phyloP scores from a whole-genome alignment of 129 eudicot genomes.

The Silybum marianum region DNA sequence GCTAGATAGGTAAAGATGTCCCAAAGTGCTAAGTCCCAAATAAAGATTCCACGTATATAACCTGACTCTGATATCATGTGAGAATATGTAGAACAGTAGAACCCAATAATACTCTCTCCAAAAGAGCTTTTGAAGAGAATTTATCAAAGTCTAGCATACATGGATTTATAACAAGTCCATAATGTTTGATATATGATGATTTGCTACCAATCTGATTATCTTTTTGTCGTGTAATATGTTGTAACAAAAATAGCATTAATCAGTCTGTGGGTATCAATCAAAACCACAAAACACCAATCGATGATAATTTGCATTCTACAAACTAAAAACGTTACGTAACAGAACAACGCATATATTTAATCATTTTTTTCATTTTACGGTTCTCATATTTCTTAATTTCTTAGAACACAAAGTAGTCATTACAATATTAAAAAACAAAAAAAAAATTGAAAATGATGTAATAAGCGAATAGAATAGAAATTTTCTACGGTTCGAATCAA shows the following conservation, averaged over 20 bases:
- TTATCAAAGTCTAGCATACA: too few relatives aligned
- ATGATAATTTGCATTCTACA: too few relatives aligned
- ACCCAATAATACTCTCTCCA: too few relatives aligned
- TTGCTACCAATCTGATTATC: background rate
- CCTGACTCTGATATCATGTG: too few relatives aligned
- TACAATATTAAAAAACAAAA: conserved; percentile 39
- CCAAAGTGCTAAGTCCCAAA: too few relatives aligned
- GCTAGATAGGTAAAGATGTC: too few relatives aligned
- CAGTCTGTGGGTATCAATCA: background rate
- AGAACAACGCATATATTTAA: background rate
- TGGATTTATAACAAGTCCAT: background rate
- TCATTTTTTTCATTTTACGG: background rate
- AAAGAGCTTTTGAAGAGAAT: too few relatives aligned
- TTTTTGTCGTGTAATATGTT: background rate
- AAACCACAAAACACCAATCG: background rate
- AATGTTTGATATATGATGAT: too few relatives aligned
- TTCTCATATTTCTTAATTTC: conserved; percentile 17
- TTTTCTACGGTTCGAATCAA: conserved; percentile 43
- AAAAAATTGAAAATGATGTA: conserved; percentile 30
- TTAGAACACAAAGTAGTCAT: conserved; percentile 30
- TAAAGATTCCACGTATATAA: too few relatives aligned
- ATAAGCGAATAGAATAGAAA: conserved; percentile 31
- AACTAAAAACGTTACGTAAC: background rate
- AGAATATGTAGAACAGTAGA: too few relatives aligned
- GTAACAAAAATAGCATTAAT: background rate